These are phyloP conservation scores for Colletotrichum sp. DNA, from an alignment of 2,329 filamentous ascomycete genomes.

Conservation along the genomic window DNA sequence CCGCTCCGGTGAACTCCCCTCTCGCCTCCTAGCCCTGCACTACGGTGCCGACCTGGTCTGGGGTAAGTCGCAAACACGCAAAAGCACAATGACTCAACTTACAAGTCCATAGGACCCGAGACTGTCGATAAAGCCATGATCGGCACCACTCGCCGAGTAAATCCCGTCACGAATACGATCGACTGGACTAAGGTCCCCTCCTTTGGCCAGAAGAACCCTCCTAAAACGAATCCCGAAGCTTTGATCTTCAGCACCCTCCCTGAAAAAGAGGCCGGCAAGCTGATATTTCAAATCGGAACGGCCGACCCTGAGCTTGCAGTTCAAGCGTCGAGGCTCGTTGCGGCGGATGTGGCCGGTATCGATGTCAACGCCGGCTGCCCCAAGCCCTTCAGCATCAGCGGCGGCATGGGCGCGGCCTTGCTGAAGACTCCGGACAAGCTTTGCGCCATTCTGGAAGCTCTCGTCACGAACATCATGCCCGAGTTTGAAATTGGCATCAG, in stretches of 20 bases:
- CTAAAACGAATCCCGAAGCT: conserved; percentile 61
- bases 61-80: conserved; percentile 60
- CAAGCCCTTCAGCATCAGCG: conserved; percentile 91
- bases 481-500: conserved; percentile 90
- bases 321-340: conserved; percentile 82
- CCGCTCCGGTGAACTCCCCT: conserved; percentile 93
- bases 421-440: conserved; percentile 85
- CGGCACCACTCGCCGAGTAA: conserved; percentile 79
- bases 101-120: conserved; percentile 71
- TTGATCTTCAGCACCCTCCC: conserved; percentile 88
- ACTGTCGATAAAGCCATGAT: conserved; percentile 93
- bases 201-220: conserved; percentile 66
- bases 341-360: conserved; percentile 87
- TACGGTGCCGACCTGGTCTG: conserved; percentile 98
- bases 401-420: conserved; percentile 95
- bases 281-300: conserved; percentile 94
- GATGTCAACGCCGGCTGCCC: conserved; percentile 99
- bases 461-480: conserved; percentile 79
- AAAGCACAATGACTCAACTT: not conserved
- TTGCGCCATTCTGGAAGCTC: conserved; percentile 79
- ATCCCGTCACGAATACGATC: conserved; percentile 77
- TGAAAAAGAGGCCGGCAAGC: conserved; percentile 71
- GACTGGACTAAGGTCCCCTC: conserved; percentile 84
- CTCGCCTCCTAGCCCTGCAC: conserved; percentile 84
- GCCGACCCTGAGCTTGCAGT: conserved; percentile 84